phyloP scores from a whole-genome alignment of 1,139 yeast genomes.

The Candida gigantensis region DNA sequence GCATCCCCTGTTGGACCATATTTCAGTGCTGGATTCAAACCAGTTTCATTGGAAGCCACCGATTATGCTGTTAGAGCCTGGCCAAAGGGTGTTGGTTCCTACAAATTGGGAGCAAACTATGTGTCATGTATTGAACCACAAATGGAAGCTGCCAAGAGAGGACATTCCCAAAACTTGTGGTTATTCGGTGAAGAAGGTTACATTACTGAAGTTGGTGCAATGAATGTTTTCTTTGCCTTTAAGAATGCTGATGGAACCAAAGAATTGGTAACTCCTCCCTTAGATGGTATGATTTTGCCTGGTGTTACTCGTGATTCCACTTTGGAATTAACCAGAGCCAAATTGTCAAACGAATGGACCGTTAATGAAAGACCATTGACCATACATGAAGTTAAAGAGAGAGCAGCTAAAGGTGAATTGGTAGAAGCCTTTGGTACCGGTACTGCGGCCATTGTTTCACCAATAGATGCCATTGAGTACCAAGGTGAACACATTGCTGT shows the following conservation, averaged over 20 bases:
- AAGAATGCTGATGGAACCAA: slow-evolving; percentile 72
- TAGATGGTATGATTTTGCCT: slow-evolving; percentile 94
- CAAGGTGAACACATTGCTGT: slow-evolving; percentile 68
- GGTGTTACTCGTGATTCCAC: slow-evolving; percentile 96
- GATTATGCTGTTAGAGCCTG: slow-evolving; percentile 96
- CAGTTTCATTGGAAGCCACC: slow-evolving; percentile 90
- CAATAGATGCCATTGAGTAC: slow-evolving; percentile 85
- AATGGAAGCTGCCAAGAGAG: slow-evolving; percentile 80
- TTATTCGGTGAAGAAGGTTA: slow-evolving; percentile 86
- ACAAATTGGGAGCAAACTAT: slow-evolving; percentile 94
- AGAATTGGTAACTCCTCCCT: slow-evolving; percentile 93
- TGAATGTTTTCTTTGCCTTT: slow-evolving; percentile 91
- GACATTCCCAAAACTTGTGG: slow-evolving; percentile 96
- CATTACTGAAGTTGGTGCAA: slow-evolving; percentile 96
- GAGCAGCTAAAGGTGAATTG: slow-evolving; percentile 75
- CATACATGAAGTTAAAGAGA: slow-evolving; percentile 76
- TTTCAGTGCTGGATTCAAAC: slow-evolving; percentile 88
- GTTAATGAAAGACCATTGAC: slow-evolving; percentile 81
- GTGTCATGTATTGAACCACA: slow-evolving; percentile 95
- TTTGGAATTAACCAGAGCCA: slow-evolving; percentile 70
- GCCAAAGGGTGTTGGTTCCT: slow-evolving; percentile 98
- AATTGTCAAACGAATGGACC: slow-evolving; percentile 71
- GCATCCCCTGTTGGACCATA: slow-evolving; percentile 97
- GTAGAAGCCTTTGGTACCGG: slow-evolving; percentile 97
- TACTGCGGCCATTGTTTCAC: slow-evolving; percentile 96